Evolutionary conservation across 257 asterid species (phyloP).

Genomic region (Lithospermum erythrorhizon): DNA sequence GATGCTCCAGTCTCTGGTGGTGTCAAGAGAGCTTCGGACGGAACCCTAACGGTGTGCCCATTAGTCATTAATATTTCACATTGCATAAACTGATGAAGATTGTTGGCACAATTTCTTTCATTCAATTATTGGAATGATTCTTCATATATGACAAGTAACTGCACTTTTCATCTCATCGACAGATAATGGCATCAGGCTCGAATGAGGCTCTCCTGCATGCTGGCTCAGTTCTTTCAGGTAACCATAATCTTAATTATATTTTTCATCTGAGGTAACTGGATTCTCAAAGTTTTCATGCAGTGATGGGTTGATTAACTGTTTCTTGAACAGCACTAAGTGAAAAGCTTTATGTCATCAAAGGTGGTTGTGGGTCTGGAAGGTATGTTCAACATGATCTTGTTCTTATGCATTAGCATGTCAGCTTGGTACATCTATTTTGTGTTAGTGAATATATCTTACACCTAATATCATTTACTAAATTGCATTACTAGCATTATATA

Average conservation of each 20-base stretch:
- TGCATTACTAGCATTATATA: neutral
- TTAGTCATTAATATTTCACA: constrained; percentile 10
- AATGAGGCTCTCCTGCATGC: constrained; percentile 85
- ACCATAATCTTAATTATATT: constrained; percentile 7
- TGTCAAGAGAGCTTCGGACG: constrained; percentile 78
- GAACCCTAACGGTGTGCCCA: constrained; percentile 80
- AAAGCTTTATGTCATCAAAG: constrained; percentile 87
- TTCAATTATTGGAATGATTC: no score
- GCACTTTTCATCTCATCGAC: constrained; percentile 16
- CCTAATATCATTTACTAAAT: neutral
- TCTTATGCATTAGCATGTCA: constrained; percentile 2
- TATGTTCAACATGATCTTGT: constrained; percentile 19
- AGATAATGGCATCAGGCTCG: constrained; percentile 96
- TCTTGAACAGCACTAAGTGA: constrained; percentile 67
- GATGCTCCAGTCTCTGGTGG: constrained; percentile 99
- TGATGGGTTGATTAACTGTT: constrained; percentile 13
- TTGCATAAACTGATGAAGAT: constrained; percentile 7
- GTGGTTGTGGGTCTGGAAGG: constrained; percentile 99
- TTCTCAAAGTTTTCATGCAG: neutral
- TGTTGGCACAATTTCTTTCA: neutral
- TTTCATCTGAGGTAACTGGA: neutral
- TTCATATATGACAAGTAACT: constrained; percentile 13
- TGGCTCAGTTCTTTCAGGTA: constrained; percentile 86
- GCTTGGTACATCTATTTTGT: no score
- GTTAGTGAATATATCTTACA: no score